phyloP scores from a whole-genome alignment of 2,329 filamentous ascomycete genomes.

The Calonectria hongkongensis region DNA sequence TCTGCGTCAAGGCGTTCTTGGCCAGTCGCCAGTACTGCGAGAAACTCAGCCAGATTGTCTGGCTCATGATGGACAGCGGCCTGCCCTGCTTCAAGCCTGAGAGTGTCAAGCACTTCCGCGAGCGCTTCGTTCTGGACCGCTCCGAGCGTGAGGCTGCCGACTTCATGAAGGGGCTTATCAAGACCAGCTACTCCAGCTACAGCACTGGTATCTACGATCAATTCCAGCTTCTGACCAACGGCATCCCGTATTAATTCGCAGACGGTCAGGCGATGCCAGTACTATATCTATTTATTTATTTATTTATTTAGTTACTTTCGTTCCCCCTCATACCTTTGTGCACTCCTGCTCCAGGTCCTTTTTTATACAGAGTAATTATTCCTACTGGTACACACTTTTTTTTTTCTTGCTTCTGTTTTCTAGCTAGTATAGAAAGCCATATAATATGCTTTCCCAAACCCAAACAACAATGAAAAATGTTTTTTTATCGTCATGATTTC shows the following conservation, averaged over 20 bases:
- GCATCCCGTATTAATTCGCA: slow-evolving; percentile 86
- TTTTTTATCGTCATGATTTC: slow-evolving; percentile 8
- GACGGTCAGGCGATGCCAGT: not conserved
- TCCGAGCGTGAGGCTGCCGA: slow-evolving; percentile 94
- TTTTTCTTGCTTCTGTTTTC: slow-evolving; percentile 27
- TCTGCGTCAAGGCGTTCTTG: slow-evolving; percentile 96
- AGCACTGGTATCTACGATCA: slow-evolving; percentile 97
- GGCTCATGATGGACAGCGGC: slow-evolving; percentile 96
- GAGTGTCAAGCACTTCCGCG: slow-evolving; percentile 92
- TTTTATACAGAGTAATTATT: slow-evolving; percentile 30
- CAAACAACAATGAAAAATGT: slow-evolving; percentile 9
- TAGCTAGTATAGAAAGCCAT: slow-evolving; percentile 18
- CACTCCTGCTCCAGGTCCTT: not conserved
- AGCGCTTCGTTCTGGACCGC: slow-evolving; percentile 94
- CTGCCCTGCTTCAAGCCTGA: slow-evolving; percentile 98
- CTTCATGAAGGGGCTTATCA: slow-evolving; percentile 92
- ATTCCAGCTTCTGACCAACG: slow-evolving; percentile 97
- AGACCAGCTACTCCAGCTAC: slow-evolving; percentile 92
- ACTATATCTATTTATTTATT: not conserved
- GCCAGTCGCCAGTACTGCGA: slow-evolving; percentile 90
- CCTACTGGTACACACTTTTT: slow-evolving; percentile 26
- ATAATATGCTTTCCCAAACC: not conserved
- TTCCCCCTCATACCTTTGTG: not conserved
- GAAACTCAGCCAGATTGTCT: slow-evolving; percentile 91
- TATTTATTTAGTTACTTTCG: slow-evolving; percentile 13